Conservation (phyloP, 805 yeast genomes). For the Metschnikowia colocasiae region DNA sequence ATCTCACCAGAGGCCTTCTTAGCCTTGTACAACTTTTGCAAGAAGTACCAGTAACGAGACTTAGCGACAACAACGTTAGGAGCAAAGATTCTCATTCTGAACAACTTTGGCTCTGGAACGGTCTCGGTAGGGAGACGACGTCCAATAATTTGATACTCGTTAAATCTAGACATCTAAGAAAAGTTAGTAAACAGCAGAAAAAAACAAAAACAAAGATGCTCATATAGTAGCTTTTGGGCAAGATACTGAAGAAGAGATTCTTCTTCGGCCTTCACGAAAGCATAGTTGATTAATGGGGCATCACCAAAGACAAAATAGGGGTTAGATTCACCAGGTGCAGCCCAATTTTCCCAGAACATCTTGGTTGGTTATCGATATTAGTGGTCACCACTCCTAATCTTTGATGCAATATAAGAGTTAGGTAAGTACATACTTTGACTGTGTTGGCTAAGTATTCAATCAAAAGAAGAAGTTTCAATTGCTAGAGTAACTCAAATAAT, state of each 20-base stretch:
- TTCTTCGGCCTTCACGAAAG: background rate
- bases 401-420: background rate
- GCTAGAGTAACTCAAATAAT: slow-evolving; percentile 5
- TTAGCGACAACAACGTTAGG: slow-evolving; percentile 98
- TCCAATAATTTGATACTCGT: slow-evolving; percentile 99
- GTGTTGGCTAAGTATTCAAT: slow-evolving; percentile 16
- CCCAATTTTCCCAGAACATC: background rate
- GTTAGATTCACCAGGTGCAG: background rate
- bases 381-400: too few species aligned
- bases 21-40: slow-evolving; percentile 98
- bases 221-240: background rate
- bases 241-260: background rate
- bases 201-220: background rate
- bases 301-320: background rate
- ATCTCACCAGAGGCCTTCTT: slow-evolving; percentile 99
- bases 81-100: slow-evolving; percentile 99
- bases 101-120: slow-evolving; percentile 99
- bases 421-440: slow-evolving; percentile 14
- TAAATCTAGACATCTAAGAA: slow-evolving; percentile 80
- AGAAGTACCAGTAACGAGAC: slow-evolving; percentile 99
- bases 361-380: too few species aligned
- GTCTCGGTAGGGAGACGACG: slow-evolving; percentile 99
- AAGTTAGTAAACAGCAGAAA: slow-evolving; percentile 15
- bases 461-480: slow-evolving; percentile 13
- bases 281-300: background rate